Evolutionary conservation across 352 stramenopile genomes (phyloP).

Genomic region (Pythium chondricola): DNA sequence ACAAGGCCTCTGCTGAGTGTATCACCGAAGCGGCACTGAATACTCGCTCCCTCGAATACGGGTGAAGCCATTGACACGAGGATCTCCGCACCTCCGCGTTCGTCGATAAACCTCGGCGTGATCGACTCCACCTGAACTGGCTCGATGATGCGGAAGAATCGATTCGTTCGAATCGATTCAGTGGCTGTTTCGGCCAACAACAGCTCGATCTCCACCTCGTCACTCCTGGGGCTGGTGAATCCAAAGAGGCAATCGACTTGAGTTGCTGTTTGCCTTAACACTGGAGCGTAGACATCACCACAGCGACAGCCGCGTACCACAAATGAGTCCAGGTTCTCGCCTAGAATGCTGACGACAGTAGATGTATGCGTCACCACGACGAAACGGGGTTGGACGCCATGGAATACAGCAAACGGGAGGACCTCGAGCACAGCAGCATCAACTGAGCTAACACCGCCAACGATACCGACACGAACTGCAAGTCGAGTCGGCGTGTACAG

Average conservation of each 20-base stretch:
- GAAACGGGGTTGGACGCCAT: background rate
- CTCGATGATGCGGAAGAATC: constrained; percentile 3
- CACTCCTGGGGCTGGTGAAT: background rate
- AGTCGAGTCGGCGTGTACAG: background rate
- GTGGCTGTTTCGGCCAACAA: background rate
- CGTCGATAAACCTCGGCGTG: constrained; percentile 33
- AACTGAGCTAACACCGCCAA: background rate
- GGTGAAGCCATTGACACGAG: constrained; percentile 18
- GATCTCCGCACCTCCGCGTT: constrained; percentile 28
- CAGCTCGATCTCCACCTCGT: constrained; percentile 5
- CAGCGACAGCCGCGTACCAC: constrained; percentile 7
- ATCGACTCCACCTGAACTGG: background rate
- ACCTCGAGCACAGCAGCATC: constrained; percentile 5
- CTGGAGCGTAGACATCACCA: background rate
- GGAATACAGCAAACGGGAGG: background rate
- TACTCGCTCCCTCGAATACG: constrained; percentile 4
- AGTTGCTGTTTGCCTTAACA: background rate
- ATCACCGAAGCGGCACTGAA: constrained; percentile 15
- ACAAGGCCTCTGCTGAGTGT: background rate
- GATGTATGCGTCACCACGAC: constrained; percentile 1
- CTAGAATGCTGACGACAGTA: constrained; percentile 1
- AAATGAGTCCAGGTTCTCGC: background rate
- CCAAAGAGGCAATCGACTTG: constrained; percentile 4
- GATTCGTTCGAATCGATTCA: background rate
- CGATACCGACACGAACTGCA: constrained; percentile 4